Evolutionary conservation across 2,329 filamentous ascomycete species (phyloP).

Genomic region (Ophiostoma ulmi): DNA sequence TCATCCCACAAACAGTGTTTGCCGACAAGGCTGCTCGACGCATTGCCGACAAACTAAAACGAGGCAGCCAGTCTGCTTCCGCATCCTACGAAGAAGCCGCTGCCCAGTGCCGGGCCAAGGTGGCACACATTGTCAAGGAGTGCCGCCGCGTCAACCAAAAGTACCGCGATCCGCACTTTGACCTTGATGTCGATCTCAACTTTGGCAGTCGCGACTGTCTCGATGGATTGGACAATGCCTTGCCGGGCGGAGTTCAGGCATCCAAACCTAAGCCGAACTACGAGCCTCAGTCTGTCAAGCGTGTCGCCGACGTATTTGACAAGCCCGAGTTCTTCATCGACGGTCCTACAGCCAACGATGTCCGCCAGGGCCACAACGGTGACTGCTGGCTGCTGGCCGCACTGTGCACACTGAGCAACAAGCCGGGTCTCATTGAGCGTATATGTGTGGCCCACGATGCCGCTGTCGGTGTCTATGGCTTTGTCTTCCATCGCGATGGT

Average conservation of each 20-base stretch:
- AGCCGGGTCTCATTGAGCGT: constrained; percentile 63
- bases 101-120: constrained; percentile 61
- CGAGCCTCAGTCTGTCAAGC: constrained; percentile 55
- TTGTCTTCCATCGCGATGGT: constrained; percentile 76
- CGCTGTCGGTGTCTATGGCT: constrained; percentile 74
- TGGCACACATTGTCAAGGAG: constrained; percentile 55
- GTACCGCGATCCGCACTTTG: constrained; percentile 81
- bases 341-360: constrained; percentile 69
- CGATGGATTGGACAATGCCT: constrained; percentile 30
- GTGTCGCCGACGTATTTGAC: constrained; percentile 71
- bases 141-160: constrained; percentile 77
- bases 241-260: constrained; percentile 12
- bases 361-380: constrained; percentile 70
- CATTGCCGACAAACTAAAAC: constrained; percentile 49
- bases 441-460: constrained; percentile 70
- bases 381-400: constrained; percentile 87
- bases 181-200: constrained; percentile 73
- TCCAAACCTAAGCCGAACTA: constrained; percentile 32
- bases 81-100: constrained; percentile 67
- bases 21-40: constrained; percentile 55
- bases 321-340: constrained; percentile 72
- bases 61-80: constrained; percentile 50
- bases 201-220: constrained; percentile 48
- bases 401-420: constrained; percentile 70
- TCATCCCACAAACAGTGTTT: constrained; percentile 65